These are phyloP conservation scores for Epichloe brachyelytri DNA, from an alignment of 2,329 filamentous ascomycete species.

Conservation along the genomic window DNA sequence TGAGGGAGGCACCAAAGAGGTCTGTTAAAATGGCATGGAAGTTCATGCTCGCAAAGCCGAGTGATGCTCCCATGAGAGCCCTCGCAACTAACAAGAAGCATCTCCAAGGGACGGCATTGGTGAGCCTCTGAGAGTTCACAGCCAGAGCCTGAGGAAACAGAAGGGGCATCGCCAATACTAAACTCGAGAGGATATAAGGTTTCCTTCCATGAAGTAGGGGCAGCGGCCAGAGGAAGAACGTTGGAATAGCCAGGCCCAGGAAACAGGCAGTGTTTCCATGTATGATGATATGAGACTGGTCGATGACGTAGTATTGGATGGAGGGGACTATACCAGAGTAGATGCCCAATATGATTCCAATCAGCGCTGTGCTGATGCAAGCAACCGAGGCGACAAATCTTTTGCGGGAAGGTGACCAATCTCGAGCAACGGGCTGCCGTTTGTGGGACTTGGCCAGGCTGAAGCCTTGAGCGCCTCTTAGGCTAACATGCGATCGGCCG, in stretches of 20 bases:
- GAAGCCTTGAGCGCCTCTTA: conserved; percentile 36
- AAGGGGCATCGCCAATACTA: conserved; percentile 57
- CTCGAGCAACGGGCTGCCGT: conserved; percentile 54
- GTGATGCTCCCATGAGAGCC: conserved; percentile 50
- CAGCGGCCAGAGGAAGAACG: conserved; percentile 59
- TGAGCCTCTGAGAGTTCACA: conserved; percentile 43
- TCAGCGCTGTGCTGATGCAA: conserved; percentile 58
- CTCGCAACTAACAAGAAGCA: conserved; percentile 50
- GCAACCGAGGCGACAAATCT: conserved; percentile 54
- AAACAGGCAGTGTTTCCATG: conserved; percentile 65
- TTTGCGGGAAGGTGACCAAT: conserved; percentile 57
- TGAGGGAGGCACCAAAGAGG: conserved; percentile 63
- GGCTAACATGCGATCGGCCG: conserved; percentile 40
- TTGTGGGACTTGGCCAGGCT: conserved; percentile 41
- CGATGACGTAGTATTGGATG: conserved; percentile 64
- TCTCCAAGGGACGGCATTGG: conserved; percentile 42
- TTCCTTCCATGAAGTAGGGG: conserved; percentile 65
- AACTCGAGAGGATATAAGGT: conserved; percentile 57
- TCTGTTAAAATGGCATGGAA: conserved; percentile 60
- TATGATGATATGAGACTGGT: conserved; percentile 53
- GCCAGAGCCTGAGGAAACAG: conserved; percentile 64
- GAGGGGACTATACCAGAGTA: conserved; percentile 69
- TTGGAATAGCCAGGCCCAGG: conserved; percentile 55
- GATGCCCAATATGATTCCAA: conserved; percentile 60
- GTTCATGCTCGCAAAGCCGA: conserved; percentile 70